These are phyloP conservation scores for Taphrina confusa DNA, from an alignment of 1,139 yeast genomes.

Conservation along the genomic window DNA sequence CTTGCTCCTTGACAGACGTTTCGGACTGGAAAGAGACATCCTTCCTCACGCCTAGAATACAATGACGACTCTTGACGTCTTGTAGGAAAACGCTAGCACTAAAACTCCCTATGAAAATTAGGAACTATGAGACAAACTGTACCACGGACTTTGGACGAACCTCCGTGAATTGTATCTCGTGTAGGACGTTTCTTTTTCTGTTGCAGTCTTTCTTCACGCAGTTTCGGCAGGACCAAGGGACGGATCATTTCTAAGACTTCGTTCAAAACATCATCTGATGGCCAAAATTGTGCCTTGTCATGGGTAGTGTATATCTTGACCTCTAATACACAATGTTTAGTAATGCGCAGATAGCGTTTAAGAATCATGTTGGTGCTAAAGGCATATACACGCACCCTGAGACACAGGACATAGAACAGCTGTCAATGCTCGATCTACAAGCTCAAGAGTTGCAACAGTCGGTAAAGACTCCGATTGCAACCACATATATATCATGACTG, in stretches of 20 bases:
- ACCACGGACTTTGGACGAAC: not conserved
- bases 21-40: not conserved
- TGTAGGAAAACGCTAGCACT: constrained; percentile 28
- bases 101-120: constrained; percentile 9
- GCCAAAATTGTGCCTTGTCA: not conserved
- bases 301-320: constrained; percentile 18
- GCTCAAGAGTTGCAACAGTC: too few relatives aligned
- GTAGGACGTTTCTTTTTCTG: constrained; percentile 23
- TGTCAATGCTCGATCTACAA: too few relatives aligned
- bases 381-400: too few relatives aligned
- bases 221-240: constrained; percentile 30
- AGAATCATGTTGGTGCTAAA: not conserved
- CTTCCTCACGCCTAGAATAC: constrained; percentile 1
- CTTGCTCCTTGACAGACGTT: not conserved
- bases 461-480: too few relatives aligned
- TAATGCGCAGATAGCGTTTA: constrained; percentile 33
- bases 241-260: constrained; percentile 14
- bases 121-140: not conserved
- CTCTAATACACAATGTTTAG: constrained; percentile 23
- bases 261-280: not conserved
- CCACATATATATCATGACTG: too few relatives aligned
- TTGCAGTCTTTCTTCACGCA: constrained; percentile 27
- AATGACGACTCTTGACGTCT: constrained; percentile 15
- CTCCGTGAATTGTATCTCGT: constrained; percentile 22
- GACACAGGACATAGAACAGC: too few relatives aligned